Base-by-base conservation (phyloP, 78 protist genomes). In the Cavenderia fasciculata region DNA sequence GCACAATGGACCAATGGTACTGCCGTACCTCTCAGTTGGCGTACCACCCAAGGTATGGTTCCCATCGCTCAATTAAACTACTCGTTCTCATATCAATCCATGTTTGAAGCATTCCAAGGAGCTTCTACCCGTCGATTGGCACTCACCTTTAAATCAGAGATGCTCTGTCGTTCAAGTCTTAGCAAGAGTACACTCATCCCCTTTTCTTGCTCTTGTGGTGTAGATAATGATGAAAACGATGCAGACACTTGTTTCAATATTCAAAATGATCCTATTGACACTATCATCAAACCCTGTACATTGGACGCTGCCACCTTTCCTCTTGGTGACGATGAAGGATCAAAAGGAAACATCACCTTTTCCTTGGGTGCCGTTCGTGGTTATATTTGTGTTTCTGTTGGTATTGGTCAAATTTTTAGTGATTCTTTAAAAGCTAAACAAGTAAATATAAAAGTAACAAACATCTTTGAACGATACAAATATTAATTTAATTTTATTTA, bases 1-100 rank as follows among this genome's bases (percentile, higher is more conserved):
- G 74, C 57, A n/a, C 12, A 44, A n/a, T 82, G 90, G 90, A 23
- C 43, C 29, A 61, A 52, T 0, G 41, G 40, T 0, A 29, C 14
- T 1, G 51, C 78, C 0, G 72, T 56, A 11, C 51, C 25, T 19
- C 43, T 82, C 4, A 25, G 68, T 56, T 82, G 90, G 90, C 51
- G 51, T 5, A n/a, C n/a, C n/a, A n/a, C n/a, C n/a, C n/a, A n/a
- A n/a, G n/a, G n/a, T n/a, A n/a, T n/a, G n/a, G n/a, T n/a, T n/a
- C 23, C 23, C 2, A 41, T n/a, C 4, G 8, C 5, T 25, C 29
- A 43, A 25, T n/a, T n/a, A n/a, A n/a, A n/a, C n/a, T n/a, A n/a
- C n/a, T n/a, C n/a, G n/a, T n/a, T n/a, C n/a, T n/a, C n/a, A n/a
- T n/a, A n/a, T n/a, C n/a, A n/a, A n/a, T n/a, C n/a, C n/a, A n/a